Evolutionary conservation across 768 basidiomycete genomes (phyloP), one percentile per base, ranked within the genome.

Genomic region (Lactarius sanguifluus): DNA sequence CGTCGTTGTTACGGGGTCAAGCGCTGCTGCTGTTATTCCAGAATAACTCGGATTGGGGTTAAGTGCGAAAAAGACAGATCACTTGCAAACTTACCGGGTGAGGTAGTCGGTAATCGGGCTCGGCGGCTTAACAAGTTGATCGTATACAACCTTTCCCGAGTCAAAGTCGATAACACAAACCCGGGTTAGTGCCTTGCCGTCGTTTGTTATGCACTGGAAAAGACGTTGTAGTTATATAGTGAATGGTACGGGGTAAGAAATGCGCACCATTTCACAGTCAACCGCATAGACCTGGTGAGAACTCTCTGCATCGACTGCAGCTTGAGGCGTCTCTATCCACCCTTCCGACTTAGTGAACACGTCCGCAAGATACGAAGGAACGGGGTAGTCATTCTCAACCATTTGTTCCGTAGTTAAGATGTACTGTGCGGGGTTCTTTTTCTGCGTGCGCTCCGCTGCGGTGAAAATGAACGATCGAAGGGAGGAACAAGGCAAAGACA

Each of bases 221-320:
- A n/a, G 10, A 16, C n/a, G 34, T 25, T 38, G n/a, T 7, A 41
- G 38, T 59, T 28, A 57, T n/a, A 36, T 25, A 23, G 18, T 57
- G 34, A 15, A 32, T 20, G 28, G 23, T 3, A 63, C 62, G 18
- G 16, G 9, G 25, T 23, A 23, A 28, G 38, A n/a, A 30, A 20
- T 12, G 72, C 85, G 61, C 66, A 93, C 96, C 96, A 98, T 98
- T 76, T 98, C 96, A 76, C 96, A 98, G 81, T 99, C 96, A 57
- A 99, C 84, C 0, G 93, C 92, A 63, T 91, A 88, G 30, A 96
- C 83, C 65, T 79, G 81, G 5, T 83, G 55, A 71, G 73, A 36
- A 72, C 76, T 23, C 59, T 74, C 60, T 63, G 77, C 70, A 36
- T 76, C 72, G 45, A 76, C 71, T 1, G 69, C 61, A 0, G 79